Base-by-base conservation (phyloP, 345 rosid genomes). In the Odontarrhena argentea region DNA sequence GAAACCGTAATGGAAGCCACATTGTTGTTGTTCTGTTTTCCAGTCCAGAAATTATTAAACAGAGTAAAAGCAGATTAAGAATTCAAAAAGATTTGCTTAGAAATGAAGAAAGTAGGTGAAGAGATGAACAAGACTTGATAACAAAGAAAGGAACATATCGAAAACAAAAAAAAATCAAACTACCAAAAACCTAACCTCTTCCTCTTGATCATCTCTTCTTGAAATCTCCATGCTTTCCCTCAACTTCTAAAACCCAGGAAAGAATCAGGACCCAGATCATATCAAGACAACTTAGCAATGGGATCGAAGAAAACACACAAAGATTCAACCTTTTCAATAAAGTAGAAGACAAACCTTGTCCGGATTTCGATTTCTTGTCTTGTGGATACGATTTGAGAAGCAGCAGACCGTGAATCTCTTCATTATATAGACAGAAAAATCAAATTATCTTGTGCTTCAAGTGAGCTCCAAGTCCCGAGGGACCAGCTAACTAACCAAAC, bases 1-100 rank as follows among this genome's bases (percentile, higher is more conserved):
- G 54, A 92, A 91, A 41, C 86, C 82, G 75, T 25, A 9, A 40
- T 67, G 41, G 78, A 62, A 63, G 60, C 24, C 49, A 49, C 75
- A 73, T 74, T 74, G 57, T 85, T 74, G 53, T 53, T 67, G 52
- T 60, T 74, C 59, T 73, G 57, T 44, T 59, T 66, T 1, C 7
- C 22, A 55, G 50, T 56, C 2, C 13, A 56, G 56, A 70, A 6
- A 61, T 43, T 54, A 57, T 35, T 18, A 65, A 58, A 36, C 47
- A 43, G 41, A 65, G 32, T 5, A 50, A 72, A 9, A 42, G 41
- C 35, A 37, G 42, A 30, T 32, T 54, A 26, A 46, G 18, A 26
- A n/a, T 13, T 58, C 6, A 14, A 48, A 45, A 64, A n/a, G 43
- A 40, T 37, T 63, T 12, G 48, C 70, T 41, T 73, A 25, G 25